Conservation (phyloP, 169 alveolate genomes). For the Amoebophrya sp. region DNA sequence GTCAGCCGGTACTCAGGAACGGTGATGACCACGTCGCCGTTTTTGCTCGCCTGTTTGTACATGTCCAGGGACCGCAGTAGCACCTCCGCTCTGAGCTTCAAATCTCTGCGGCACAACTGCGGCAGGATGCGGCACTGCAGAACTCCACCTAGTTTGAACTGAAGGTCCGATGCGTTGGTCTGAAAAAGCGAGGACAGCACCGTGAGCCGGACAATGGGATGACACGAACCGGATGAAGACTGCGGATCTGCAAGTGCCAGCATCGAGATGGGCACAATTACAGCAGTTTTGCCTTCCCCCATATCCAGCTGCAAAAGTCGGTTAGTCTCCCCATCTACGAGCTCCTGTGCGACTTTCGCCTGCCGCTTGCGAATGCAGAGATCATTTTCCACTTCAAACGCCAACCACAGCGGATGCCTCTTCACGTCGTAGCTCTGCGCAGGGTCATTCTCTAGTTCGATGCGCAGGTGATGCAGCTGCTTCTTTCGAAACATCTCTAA, state of each 20-base stretch:
- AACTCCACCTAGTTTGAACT: not conserved
- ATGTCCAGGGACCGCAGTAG: not conserved
- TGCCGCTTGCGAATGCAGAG: not conserved
- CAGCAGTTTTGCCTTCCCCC: not conserved
- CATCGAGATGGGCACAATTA: not conserved
- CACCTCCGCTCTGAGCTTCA: not conserved
- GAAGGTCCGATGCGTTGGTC: not conserved
- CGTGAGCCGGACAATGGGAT: not conserved
- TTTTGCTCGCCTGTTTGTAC: not conserved
- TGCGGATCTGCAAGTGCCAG: not conserved
- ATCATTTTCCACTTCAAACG: not conserved
- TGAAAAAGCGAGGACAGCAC: not conserved
- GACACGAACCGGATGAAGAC: too few species aligned
- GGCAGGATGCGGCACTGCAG: not conserved
- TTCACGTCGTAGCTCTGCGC: not conserved
- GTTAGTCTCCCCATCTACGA: not conserved
- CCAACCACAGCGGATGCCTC: not conserved
- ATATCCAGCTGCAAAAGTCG: not conserved
- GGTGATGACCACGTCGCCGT: not conserved
- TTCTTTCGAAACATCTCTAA: not conserved
- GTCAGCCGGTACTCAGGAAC: slow-evolving; percentile 5
- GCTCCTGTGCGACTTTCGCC: not conserved
- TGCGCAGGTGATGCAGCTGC: not conserved
- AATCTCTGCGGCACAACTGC: not conserved
- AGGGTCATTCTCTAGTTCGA: not conserved